Evolutionary conservation across 2,329 filamentous ascomycete species (phyloP), one percentile per base, ranked within the genome.

Genomic region (Sporothrix mexicana): DNA sequence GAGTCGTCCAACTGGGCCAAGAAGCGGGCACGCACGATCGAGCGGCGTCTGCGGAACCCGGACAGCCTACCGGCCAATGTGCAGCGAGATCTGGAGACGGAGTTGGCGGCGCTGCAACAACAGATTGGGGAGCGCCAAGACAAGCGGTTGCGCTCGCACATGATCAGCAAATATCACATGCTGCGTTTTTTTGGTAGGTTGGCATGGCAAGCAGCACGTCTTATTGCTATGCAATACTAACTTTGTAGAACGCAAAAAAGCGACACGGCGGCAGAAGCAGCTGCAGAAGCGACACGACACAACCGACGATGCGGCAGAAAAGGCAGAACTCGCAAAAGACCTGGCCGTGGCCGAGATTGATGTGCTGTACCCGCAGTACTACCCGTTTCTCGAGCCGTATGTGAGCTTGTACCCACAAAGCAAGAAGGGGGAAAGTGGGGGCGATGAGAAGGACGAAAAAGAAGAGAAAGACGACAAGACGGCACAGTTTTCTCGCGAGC

Each of bases 131-230:
- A 88, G 75, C 85, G 87, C 66, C 83, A 88, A 73, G 85, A 86
- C 73, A 88, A 90, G 77, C 90, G 89, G 82, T 86, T 85, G 78
- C 86, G 89, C 76, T 86, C 86, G 77, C 86, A 89, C 73, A 93
- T 95, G 88, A 94, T 95, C 75, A 85, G 85, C 69, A 92, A 91
- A 80, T 96, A 94, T 77, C 93, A 95, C 80, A 95, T 93, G 88
- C 89, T 95, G 69, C 86, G 93, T 41, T 96, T 96, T 80, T 95
- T 95, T 81, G 93, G 93, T 92, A 84, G 69, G 86, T 77, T 5
- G 3, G 7, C n/a, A 9, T 73, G 41, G 51, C 13, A 36, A 5
- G 12, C 4, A 47, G 7, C n/a, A 2, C 6, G 30, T 23, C 41
- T 6, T 20, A 23, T 64, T 57, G n/a, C 23, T 25, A 20, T 5